A percentile compares a stretch with the other conserved stretches of the same genome.
These are phyloP conservation scores for Cryptococcus hybrid DNA, from an alignment of 1,284 basidiomycete genomes.

Conservation along the genomic window DNA sequence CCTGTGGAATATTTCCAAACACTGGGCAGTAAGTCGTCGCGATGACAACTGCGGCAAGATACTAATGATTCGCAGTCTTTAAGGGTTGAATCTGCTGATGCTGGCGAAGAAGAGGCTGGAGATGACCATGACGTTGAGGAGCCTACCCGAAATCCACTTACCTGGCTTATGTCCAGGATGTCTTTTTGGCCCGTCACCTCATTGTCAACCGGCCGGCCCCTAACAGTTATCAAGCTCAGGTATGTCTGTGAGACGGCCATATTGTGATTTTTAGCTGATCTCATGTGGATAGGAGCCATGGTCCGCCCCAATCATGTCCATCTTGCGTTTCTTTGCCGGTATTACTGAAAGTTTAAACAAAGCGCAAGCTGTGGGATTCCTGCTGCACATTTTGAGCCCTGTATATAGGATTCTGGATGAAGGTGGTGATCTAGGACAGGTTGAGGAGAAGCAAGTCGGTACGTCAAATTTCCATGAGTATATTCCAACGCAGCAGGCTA, in stretches of 20 bases:
- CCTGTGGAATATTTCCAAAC: conserved; percentile 84
- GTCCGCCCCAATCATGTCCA: conserved; percentile 73
- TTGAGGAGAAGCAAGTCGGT: conserved; percentile 77
- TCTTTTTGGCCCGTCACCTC: conserved; percentile 69
- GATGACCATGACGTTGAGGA: conserved; percentile 43
- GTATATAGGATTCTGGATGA: conserved; percentile 85
- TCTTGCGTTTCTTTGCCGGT: conserved; percentile 91
- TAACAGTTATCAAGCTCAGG: conserved; percentile 22
- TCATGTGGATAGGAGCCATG: conserved; percentile 54
- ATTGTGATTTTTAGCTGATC: neutral
- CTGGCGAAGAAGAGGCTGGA: conserved; percentile 21
- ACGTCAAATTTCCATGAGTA: conserved; percentile 35
- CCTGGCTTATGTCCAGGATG: conserved; percentile 91
- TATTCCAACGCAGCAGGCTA: neutral
- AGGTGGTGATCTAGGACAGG: conserved; percentile 57
- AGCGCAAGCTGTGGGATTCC: conserved; percentile 61
- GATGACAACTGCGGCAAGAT: conserved; percentile 24
- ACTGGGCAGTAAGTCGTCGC: conserved; percentile 58
- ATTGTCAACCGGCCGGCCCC: conserved; percentile 50
- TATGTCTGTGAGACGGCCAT: neutral
- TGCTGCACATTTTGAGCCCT: conserved; percentile 82
- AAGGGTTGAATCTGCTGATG: conserved; percentile 17
- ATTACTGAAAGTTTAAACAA: conserved; percentile 71
- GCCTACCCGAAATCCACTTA: conserved; percentile 61
- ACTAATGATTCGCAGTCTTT: neutral